Base-by-base conservation (phyloP, 495 filamentous ascomycete species). In the Penicillium antarcticum region DNA sequence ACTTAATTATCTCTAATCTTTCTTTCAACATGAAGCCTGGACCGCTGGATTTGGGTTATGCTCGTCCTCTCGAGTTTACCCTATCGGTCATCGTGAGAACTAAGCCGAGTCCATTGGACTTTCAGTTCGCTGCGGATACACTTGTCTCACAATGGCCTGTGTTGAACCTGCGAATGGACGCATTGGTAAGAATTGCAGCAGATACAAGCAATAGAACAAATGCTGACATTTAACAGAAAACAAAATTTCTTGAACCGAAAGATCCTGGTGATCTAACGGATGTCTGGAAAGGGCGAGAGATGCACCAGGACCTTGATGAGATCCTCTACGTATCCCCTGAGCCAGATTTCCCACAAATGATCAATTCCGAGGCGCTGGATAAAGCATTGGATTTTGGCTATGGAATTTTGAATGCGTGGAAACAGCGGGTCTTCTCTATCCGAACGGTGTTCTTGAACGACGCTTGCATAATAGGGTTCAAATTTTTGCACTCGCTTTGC, bases 61-160 rank as follows among this genome's bases (percentile, higher is more conserved):
- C 48, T 21, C 48, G 48, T 9, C 41, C 41, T 16, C 39, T 51
- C 31, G 48, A 51, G 34, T 51, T 44, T 13, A 51, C 31, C 10
- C 12, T 51, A 1, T 43, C 48, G 13, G 33, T 51, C 2, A 23
- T 51, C 6, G 48, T 51, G 19, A 51, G 8, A 18, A 44, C 19
- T 6, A 51, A 31, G 5, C 48, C 48, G 7, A 51, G 48, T 31
- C 40, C 48, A 26, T 38, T 51, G 13, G 48, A 51, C 14, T 51
- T 51, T 19, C 48, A 51, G 5, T 51, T 51, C 2, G 48, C 48
- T 3, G 40, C 48, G 5, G 48, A 51, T 26, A 51, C 48, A 4
- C 48, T 51, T 3, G 32, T 44, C 4, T 44, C 23, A 14, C 40
- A 51, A 51, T 51, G 48, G 48, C 48, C 48, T 9, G 48, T 44